Base-by-base conservation (phyloP, 331 rosid species). In the Malus hybrid region DNA sequence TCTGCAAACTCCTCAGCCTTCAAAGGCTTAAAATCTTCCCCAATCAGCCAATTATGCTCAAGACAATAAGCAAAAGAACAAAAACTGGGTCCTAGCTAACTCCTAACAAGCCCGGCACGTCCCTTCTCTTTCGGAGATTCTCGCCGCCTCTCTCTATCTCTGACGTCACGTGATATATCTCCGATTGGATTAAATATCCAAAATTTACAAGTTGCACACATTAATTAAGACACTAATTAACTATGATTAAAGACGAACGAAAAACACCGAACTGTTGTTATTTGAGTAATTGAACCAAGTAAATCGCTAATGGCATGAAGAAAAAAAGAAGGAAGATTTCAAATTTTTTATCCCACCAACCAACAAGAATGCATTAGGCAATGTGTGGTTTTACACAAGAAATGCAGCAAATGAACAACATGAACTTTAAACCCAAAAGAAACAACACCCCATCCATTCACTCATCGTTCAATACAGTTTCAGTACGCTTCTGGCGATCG, bases 401-500 rank as follows among this genome's bases (percentile, higher is more conserved):
- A 87, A 80, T 81, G 84, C 88, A 81, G 84, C 87, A 79, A 88
- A 86, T 67, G 77, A 86, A 88, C 83, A 65, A 76, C 84, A 84
- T 83, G 56, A 86, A 83, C 71, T 29, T 63, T 15, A 63, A 91
- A 83, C 80, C 87, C 87, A 42, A 18, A 55, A 36, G 80, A 76
- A 65, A 82, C 88, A 83, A 68, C 83, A 72, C 70, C 75, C 32
- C 70, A 57, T 48, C 62, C 59, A 16, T 56, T 57, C 46, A 27
- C 32, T 61, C 36, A 24, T 75, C 33, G 39, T 74, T 92, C 83
- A 95, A 82, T 92, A 95, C 88, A 95, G 71, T 70, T 97, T 85
- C 68, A 95, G 93, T 36, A 95, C 97, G 50, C 99, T 95, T 89
- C 97, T 95, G 57, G 99, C 91, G 12, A 95, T 95, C 62, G 99